Base-by-base conservation (phyloP, 257 asterid genomes). In the Orobanche coerulescens region DNA sequence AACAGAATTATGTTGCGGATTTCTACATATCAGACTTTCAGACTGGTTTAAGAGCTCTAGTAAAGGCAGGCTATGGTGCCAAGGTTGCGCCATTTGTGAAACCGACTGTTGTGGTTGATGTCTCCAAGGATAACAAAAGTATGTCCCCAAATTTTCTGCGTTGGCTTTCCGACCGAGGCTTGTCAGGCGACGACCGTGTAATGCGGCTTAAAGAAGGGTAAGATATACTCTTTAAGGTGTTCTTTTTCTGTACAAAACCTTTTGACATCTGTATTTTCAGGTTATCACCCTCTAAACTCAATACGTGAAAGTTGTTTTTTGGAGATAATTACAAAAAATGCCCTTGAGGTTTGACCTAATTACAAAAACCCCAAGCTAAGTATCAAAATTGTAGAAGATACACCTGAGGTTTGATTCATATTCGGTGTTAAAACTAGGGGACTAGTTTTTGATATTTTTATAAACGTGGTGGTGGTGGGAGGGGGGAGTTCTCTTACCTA, bases 1-100 rank as follows among this genome's bases (percentile, higher is more conserved):
- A 54, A 70, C 88, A 87, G 95, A 87, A 64, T 60, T 60, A 80
- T 58, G 87, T 81, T 46, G 88, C 87, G 9, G 95, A 87, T 62
- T 87, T 87, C 54, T 87, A 84, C 65, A 82, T 87, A 82, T 87
- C 95, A 67, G 94, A 87, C 82, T 82, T 79, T 46, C 95, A 85
- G 76, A 70, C 94, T 28, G 95, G 95, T 60, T 77, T 87, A 72
- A 75, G 95, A 77, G 95, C 95, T 22, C 79, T 84, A 57, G 95
- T 87, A 6, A 87, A 87, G 76, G 91, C 95, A 23, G 95, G 95
- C 53, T 75, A 84, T 55, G 94, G 95, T 9, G 87, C 91, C 14
- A 87, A 82, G 76, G 89, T 87, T 66, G 82, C 95, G 0, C 85
- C 94, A 2, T 80, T 84, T 62, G 94, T 87, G 25, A 71, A 82